Evolutionary conservation across 768 basidiomycete genomes (phyloP), one percentile per base, ranked within the genome.

Genomic region (Leccinum rimulosum): DNA sequence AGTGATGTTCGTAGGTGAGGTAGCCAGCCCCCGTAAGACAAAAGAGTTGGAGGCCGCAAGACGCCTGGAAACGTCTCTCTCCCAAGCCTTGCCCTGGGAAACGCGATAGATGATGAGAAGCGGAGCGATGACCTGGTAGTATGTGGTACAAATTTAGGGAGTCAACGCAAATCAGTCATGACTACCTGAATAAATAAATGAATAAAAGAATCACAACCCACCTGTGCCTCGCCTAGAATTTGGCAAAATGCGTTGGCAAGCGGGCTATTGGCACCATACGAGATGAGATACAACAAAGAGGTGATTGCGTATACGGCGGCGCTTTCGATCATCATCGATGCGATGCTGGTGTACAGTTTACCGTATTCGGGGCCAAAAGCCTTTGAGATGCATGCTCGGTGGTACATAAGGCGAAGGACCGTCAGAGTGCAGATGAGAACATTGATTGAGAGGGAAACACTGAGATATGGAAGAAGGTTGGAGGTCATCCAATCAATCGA

Each of bases 51-150:
- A 40, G 0, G 54, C 22, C 43, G n/a, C 43, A 27, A 56, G 36
- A 7, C 60, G 60, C 12, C 67, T 56, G 3, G 64, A 36, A 22
- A 62, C 52, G 8, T 70, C 63, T 25, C 52, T 61, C 22, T 64
- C 63, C 80, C 78, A 80, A 2, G 78, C 80, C 25, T 75, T 73
- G 11, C 80, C 80, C 58, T 78, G 70, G 2, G 79, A 74, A 11
- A 82, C 69, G n/a, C 80, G 77, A 45, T 77, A 77, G 35, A 80
- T 80, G 57, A 82, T 81, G 35, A 81, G 72, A 59, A 80, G 78
- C 0, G 76, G 74, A 15, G 80, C 79, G 31, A 80, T 74, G 68
- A 79, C 74, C 80, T 81, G 38, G 17, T 40, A n/a, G 38, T 40
- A 40, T n/a, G 17, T 15, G 35, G 35, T 36, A 36, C 14, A 36